Conservation (phyloP, 768 basidiomycete genomes). For the Zangia roseola region DNA sequence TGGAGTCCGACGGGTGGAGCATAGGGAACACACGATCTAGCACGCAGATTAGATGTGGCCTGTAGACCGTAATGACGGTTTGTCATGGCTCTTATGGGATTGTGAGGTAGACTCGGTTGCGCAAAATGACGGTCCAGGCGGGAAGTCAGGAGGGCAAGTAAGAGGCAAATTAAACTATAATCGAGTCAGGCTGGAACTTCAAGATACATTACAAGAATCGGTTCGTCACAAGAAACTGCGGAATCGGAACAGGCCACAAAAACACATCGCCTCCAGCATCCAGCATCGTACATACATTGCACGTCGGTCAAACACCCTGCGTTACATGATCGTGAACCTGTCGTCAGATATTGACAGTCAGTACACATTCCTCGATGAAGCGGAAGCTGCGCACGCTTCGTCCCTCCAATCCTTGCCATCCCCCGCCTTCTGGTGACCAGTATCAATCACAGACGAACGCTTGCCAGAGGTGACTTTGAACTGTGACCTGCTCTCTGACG, state of each 20-base stretch:
- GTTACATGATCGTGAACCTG: conserved; percentile 16
- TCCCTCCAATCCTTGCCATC: conserved; percentile 54
- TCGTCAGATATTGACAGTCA: not conserved
- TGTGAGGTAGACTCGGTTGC: no score
- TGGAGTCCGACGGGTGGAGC: no score
- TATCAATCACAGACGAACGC: conserved; percentile 63
- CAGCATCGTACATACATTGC: not conserved
- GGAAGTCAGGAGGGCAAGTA: no score
- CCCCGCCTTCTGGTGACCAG: conserved; percentile 51
- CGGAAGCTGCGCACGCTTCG: conserved; percentile 38
- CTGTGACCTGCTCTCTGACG: conserved; percentile 52
- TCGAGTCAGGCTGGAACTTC: no score
- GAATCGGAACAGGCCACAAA: not conserved
- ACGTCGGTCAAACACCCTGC: no score
- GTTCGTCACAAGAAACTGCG: not conserved
- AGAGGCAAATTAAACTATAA: no score
- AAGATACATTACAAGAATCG: not conserved
- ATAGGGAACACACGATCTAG: no score
- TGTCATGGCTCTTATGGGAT: no score
- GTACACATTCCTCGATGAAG: not conserved
- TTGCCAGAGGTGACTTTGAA: conserved; percentile 82
- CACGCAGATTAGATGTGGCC: no score
- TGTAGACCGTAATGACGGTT: no score
- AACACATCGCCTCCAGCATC: not conserved
- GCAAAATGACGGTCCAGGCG: no score